Percentiles rank a stretch among this genome's conserved stretches.
Conservation (phyloP, 202 grass and related monocot species). For the Zizania palustris region DNA sequence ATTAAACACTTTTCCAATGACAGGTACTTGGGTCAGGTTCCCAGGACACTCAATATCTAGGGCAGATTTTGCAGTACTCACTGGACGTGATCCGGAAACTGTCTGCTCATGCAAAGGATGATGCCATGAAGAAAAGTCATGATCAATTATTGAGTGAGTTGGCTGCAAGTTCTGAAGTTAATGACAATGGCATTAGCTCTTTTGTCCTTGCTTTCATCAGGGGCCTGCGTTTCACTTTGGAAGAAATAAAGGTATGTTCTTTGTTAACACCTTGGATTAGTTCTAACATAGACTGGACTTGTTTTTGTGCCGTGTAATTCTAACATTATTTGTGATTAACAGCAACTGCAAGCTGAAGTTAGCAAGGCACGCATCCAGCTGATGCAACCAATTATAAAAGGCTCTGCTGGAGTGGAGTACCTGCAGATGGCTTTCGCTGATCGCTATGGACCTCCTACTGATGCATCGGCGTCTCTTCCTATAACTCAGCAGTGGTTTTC, state of each 20-base stretch:
- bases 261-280: slow-evolving; percentile 23
- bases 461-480: slow-evolving; percentile 56
- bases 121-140: slow-evolving; percentile 71
- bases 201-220: slow-evolving; percentile 71
- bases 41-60: slow-evolving; percentile 65
- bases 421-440: slow-evolving; percentile 83
- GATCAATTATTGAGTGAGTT: slow-evolving; percentile 71
- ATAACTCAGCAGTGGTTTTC: slow-evolving; percentile 62
- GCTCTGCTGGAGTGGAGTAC: slow-evolving; percentile 82
- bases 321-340: slow-evolving; percentile 37
- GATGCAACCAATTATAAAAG: slow-evolving; percentile 77
- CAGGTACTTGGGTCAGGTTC: slow-evolving; percentile 71
- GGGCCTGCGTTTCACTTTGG: slow-evolving; percentile 80
- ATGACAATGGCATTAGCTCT: slow-evolving; percentile 53
- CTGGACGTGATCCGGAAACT: slow-evolving; percentile 62
- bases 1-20: slow-evolving; percentile 18
- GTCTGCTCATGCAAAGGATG: slow-evolving; percentile 76
- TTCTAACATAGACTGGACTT: slow-evolving; percentile 1
- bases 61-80: slow-evolving; percentile 80
- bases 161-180: slow-evolving; percentile 53
- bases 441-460: slow-evolving; percentile 59
- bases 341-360: slow-evolving; percentile 82
- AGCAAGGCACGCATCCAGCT: slow-evolving; percentile 78
- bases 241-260: slow-evolving; percentile 78
- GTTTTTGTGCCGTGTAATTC: background rate